A percentile compares a stretch with the other conserved stretches of the same genome.
Evolutionary conservation across 176 grass and related monocot genomes (phyloP).

Genomic region (Guadua angustifolia): DNA sequence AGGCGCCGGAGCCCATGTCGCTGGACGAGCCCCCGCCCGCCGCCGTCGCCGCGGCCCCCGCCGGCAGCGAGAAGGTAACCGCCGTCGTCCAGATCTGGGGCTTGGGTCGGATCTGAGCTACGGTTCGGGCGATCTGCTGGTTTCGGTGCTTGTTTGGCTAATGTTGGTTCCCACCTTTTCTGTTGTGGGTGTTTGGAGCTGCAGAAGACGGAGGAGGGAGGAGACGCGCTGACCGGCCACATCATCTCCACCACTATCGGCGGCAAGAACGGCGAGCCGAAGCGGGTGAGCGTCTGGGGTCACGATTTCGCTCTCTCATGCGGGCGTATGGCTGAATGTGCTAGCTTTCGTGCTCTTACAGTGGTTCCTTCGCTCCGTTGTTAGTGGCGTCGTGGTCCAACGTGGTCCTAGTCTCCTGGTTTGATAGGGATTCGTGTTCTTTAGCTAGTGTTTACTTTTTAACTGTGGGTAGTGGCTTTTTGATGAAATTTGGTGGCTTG

Average conservation of each 20-base stretch:
- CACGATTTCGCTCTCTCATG: not conserved
- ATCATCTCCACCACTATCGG: conserved; percentile 99
- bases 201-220: conserved; percentile 50
- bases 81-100: conserved; percentile 22
- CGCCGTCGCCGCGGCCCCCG: not conserved
- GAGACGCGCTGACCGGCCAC: conserved; percentile 80
- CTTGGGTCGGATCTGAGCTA: conserved; percentile 15
- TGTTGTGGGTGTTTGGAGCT: not conserved
- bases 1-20: conserved; percentile 56
- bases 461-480: not conserved
- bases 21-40: conserved; percentile 38
- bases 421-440: not conserved
- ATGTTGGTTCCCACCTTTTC: conserved; percentile 22
- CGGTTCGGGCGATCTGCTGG: conserved; percentile 28
- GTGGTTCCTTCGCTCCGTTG: not conserved
- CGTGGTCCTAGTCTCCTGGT: not conserved
- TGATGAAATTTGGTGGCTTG: not conserved
- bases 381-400: not conserved
- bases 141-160: conserved; percentile 1
- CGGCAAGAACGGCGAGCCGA: conserved; percentile 97
- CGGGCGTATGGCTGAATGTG: conserved; percentile 25
- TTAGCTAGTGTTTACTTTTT: not conserved
- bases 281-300: conserved; percentile 59
- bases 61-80: conserved; percentile 43
- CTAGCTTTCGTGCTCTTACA: not conserved